Evolutionary conservation across 164 flowering plant genomes (phyloP).

Genomic region (Vitis amurensis): DNA sequence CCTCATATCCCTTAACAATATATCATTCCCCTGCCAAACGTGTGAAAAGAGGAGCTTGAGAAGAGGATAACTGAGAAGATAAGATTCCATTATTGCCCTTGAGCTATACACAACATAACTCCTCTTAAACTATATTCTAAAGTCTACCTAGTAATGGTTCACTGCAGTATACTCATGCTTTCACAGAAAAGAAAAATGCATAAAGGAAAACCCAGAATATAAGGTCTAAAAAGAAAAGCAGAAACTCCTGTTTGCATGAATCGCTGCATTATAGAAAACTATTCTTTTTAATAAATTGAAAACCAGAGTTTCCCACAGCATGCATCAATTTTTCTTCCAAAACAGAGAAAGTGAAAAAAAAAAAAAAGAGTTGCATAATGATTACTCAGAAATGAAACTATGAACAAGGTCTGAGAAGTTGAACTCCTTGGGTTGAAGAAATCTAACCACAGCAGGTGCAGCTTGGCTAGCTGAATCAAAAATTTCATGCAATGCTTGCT

Average conservation of each 20-base stretch:
- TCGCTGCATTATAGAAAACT: background rate
- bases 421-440: slow-evolving; percentile 2
- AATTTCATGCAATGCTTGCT: slow-evolving; percentile 67
- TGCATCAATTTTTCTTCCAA: background rate
- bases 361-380: no score
- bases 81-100: no score
- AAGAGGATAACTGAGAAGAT: no score
- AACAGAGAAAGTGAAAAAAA: no score
- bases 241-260: background rate
- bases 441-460: slow-evolving; percentile 87
- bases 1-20: no score
- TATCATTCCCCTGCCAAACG: no score
- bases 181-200: no score
- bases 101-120: no score
- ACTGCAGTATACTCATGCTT: no score
- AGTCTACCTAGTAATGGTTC: no score
- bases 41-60: no score
- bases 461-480: slow-evolving; percentile 74
- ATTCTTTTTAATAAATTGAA: background rate
- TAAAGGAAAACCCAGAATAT: background rate
- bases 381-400: background rate
- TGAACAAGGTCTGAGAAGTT: background rate
- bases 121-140: no score
- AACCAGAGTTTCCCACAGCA: background rate
- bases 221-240: background rate